Evolutionary conservation across 2,329 filamentous ascomycete species (phyloP).

Genomic region (Pestalotiopsis sp.): DNA sequence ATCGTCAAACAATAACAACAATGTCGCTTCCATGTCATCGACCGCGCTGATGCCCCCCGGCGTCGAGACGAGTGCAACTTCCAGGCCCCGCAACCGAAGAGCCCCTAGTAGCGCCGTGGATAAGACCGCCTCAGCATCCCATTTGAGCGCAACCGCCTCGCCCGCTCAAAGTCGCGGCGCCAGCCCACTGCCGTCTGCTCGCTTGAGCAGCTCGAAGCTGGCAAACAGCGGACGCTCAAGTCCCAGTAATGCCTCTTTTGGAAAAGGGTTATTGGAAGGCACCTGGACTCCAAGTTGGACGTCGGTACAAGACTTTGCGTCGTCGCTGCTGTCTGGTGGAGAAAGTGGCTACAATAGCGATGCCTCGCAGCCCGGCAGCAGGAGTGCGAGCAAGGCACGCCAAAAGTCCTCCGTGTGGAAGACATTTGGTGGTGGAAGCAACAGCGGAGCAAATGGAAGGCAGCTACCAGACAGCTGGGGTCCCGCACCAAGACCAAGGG

Average conservation of each 20-base stretch:
- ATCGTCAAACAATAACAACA: slow-evolving; percentile 22
- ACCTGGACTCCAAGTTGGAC: slow-evolving; percentile 58
- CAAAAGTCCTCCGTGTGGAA: slow-evolving; percentile 32
- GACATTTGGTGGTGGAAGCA: slow-evolving; percentile 25
- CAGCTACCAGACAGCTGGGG: slow-evolving; percentile 47
- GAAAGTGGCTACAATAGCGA: slow-evolving; percentile 37
- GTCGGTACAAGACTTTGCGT: slow-evolving; percentile 57
- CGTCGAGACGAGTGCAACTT: slow-evolving; percentile 41
- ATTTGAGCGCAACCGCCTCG: slow-evolving; percentile 39
- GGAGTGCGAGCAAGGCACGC: slow-evolving; percentile 30
- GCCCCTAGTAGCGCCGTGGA: slow-evolving; percentile 33
- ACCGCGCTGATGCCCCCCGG: slow-evolving; percentile 46
- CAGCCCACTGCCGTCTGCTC: slow-evolving; percentile 52
- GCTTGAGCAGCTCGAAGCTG: slow-evolving; percentile 33
- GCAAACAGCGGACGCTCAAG: slow-evolving; percentile 28
- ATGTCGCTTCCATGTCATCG: slow-evolving; percentile 42
- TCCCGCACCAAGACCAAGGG: slow-evolving; percentile 47
- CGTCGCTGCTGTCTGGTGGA: slow-evolving; percentile 40
- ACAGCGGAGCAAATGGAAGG: slow-evolving; percentile 22
- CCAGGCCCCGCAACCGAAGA: slow-evolving; percentile 56
- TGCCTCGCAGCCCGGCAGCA: slow-evolving; percentile 31
- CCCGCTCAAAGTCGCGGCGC: slow-evolving; percentile 44
- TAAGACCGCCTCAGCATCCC: slow-evolving; percentile 29
- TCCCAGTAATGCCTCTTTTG: slow-evolving; percentile 35
- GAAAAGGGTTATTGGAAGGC: slow-evolving; percentile 47